A percentile compares a stretch with the other conserved stretches of the same genome.
Conservation (phyloP, 257 asterid genomes). For the Salvia miltiorrhiza region DNA sequence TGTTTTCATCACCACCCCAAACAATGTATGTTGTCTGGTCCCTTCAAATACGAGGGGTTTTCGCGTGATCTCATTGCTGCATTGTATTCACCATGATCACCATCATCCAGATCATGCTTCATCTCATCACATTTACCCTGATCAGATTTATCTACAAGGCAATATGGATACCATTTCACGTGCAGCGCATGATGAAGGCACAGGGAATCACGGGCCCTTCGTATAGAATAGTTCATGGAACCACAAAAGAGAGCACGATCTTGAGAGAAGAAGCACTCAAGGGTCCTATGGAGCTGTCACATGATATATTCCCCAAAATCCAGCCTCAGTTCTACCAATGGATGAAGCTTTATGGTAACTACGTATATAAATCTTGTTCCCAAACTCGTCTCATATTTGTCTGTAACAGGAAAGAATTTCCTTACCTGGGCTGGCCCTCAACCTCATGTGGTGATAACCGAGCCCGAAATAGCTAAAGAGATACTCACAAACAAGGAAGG, state of each 20-base stretch:
- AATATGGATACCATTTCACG: constrained; percentile 44
- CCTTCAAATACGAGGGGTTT: neutral
- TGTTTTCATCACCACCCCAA: constrained; percentile 4
- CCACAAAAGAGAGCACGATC: constrained; percentile 41
- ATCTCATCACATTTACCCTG: constrained; percentile 16
- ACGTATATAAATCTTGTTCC: neutral
- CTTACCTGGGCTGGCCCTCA: constrained; percentile 44
- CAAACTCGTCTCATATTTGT: no score
- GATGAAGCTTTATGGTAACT: constrained; percentile 51
- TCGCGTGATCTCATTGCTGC: neutral
- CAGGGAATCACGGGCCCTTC: constrained; percentile 60
- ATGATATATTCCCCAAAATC: constrained; percentile 50
- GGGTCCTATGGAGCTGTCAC: constrained; percentile 51
- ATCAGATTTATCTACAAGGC: constrained; percentile 37
- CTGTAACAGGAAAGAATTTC: constrained; percentile 41
- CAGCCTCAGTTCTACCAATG: constrained; percentile 46
- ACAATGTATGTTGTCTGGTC: neutral
- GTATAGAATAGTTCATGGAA: constrained; percentile 46
- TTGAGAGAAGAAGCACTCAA: constrained; percentile 39
- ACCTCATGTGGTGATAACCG: constrained; percentile 56
- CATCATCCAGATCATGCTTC: constrained; percentile 14
- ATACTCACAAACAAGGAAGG: constrained; percentile 43
- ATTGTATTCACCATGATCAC: neutral
- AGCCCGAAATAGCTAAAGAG: constrained; percentile 52
- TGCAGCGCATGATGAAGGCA: constrained; percentile 31